Evolutionary conservation across 2,329 filamentous ascomycete genomes (phyloP).

Genomic region (Stenocarpella maydis): DNA sequence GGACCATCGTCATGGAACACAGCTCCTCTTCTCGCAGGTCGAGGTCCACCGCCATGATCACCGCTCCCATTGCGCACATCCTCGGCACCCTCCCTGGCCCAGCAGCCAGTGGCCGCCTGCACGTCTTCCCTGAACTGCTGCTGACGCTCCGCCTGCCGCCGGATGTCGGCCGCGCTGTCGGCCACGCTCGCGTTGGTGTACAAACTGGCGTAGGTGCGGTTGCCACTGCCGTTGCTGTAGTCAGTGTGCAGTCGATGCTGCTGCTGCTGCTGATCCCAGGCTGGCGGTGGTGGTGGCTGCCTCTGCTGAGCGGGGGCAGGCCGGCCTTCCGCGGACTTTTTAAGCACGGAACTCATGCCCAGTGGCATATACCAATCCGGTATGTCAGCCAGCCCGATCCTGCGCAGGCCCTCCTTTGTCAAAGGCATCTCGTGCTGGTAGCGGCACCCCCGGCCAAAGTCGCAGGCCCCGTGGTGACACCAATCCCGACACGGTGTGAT

Average conservation of each 20-base stretch:
- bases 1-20: no score
- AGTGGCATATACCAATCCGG: constrained; percentile 52
- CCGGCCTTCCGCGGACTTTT: neutral
- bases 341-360: neutral
- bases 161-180: constrained; percentile 15
- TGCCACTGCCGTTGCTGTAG: neutral
- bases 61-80: neutral
- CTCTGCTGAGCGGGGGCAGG: neutral
- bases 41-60: neutral
- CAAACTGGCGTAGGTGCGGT: neutral
- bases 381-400: constrained; percentile 51
- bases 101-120: neutral
- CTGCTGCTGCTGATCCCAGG: no score
- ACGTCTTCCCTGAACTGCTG: neutral
- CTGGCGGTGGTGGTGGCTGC: neutral
- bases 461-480: constrained; percentile 58
- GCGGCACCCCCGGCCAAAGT: constrained; percentile 52
- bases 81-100: neutral
- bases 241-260: neutral
- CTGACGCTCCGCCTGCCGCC: constrained; percentile 15
- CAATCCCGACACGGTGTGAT: constrained; percentile 50
- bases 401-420: constrained; percentile 49
- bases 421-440: constrained; percentile 58
- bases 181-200: constrained; percentile 29
- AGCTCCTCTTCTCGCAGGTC: neutral